Conservation (phyloP, 2,329 filamentous ascomycete genomes). For the Zymoseptoria passerinii region DNA sequence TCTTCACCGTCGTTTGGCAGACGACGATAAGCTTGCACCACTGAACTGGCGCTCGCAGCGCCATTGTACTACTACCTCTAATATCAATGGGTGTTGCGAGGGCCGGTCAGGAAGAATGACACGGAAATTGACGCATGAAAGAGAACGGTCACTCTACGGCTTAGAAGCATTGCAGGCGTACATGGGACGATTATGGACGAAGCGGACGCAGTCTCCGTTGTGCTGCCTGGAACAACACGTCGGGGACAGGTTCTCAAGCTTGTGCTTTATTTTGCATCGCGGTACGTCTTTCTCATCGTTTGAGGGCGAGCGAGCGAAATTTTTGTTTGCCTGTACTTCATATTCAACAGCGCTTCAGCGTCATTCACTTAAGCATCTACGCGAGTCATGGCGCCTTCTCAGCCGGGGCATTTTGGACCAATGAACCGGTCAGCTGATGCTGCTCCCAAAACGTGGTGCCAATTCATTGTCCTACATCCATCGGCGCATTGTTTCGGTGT, state of each 20-base stretch:
- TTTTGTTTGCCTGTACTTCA: not conserved
- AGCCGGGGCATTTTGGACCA: too few species aligned
- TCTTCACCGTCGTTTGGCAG: not conserved
- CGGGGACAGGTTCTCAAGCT: not conserved
- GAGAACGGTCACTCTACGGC: not conserved
- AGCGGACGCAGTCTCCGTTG: too few species aligned
- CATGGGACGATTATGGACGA: not conserved
- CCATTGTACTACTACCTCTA: not conserved
- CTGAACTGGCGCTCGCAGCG: not conserved
- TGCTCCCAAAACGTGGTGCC: not conserved
- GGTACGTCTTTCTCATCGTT: not conserved
- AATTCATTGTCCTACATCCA: not conserved
- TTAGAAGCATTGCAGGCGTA: not conserved
- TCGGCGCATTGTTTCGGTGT: not conserved
- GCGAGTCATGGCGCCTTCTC: not conserved
- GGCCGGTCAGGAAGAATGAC: not conserved
- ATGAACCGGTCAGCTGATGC: not conserved
- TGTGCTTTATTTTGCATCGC: not conserved
- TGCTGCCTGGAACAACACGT: not conserved
- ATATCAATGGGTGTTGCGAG: not conserved
- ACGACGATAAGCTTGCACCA: not conserved
- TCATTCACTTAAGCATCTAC: not conserved
- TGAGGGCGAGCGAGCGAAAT: not conserved
- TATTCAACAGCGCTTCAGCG: not conserved
- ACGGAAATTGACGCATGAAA: not conserved